These are phyloP conservation scores for Trichoderma sp. DNA, from an alignment of 2,329 filamentous ascomycete species.

Conservation along the genomic window DNA sequence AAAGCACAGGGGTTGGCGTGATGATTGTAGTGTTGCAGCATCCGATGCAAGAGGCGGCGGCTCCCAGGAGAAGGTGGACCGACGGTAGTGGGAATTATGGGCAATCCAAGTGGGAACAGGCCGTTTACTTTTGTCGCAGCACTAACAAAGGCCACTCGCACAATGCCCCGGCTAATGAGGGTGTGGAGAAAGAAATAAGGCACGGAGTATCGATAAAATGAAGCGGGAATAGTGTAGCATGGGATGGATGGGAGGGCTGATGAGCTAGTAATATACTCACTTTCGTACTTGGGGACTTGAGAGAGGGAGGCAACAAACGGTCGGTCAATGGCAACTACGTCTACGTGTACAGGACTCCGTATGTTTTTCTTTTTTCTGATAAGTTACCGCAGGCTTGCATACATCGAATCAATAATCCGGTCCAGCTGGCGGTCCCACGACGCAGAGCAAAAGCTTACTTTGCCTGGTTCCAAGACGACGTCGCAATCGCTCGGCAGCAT, in stretches of 20 bases:
- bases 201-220: slow-evolving; percentile 21
- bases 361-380: background rate
- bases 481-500: slow-evolving; percentile 10
- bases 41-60: slow-evolving; percentile 3
- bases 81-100: background rate
- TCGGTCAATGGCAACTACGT: background rate
- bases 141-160: slow-evolving; percentile 11
- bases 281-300: background rate
- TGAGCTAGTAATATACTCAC: slow-evolving; percentile 1
- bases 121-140: slow-evolving; percentile 1
- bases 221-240: slow-evolving; percentile 4
- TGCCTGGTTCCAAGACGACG: background rate
- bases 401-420: background rate
- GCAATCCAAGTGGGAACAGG: slow-evolving; percentile 2
- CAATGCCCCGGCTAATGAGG: slow-evolving; percentile 16
- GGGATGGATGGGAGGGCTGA: background rate
- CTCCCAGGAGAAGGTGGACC: slow-evolving; percentile 18
- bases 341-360: background rate
- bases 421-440: background rate
- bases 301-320: background rate
- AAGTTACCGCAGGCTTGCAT: background rate
- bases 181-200: slow-evolving; percentile 19
- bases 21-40: slow-evolving; percentile 7
- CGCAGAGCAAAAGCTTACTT: slow-evolving; percentile 3
- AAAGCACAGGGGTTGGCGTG: slow-evolving; percentile 10